These are phyloP conservation scores for Aspergillus sp. DNA, from an alignment of 2,329 filamentous ascomycete genomes.

Conservation along the genomic window DNA sequence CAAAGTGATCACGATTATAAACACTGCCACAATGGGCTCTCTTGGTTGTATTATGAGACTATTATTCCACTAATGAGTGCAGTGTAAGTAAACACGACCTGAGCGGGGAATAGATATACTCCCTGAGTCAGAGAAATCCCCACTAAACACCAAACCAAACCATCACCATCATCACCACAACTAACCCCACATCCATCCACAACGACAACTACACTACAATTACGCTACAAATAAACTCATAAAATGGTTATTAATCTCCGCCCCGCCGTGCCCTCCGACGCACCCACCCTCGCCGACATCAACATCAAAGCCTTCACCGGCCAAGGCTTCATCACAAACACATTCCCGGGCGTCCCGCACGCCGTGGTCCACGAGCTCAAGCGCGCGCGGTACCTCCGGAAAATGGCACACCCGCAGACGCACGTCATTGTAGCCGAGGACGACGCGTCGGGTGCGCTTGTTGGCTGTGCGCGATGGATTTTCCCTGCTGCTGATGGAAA, in stretches of 20 bases:
- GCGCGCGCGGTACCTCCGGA: conserved; percentile 34
- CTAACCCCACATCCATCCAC: neutral
- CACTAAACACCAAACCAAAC: neutral
- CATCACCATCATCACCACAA: neutral
- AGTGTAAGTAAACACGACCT: too few relatives aligned
- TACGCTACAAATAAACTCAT: neutral
- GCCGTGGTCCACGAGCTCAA: conserved; percentile 37
- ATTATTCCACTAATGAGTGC: too few relatives aligned
- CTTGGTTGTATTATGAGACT: too few relatives aligned
- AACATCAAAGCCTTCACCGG: conserved; percentile 49
- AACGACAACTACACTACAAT: neutral
- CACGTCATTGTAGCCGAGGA: conserved; percentile 46
- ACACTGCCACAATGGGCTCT: too few relatives aligned
- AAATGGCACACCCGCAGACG: conserved; percentile 41
- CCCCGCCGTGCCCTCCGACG: conserved; percentile 43
- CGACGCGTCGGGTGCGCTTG: conserved; percentile 24
- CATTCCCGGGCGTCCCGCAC: conserved; percentile 24
- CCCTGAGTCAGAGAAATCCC: too few relatives aligned
- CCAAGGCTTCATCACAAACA: conserved; percentile 35
- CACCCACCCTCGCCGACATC: conserved; percentile 41
- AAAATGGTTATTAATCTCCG: conserved; percentile 30
- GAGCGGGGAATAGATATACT: too few relatives aligned
- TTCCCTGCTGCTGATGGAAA: neutral
- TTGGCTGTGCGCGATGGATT: conserved; percentile 54
- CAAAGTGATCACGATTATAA: too few relatives aligned